These are phyloP conservation scores for Penicillium aurantiogriseum DNA, from an alignment of 2,329 filamentous ascomycete species.

Conservation along the genomic window DNA sequence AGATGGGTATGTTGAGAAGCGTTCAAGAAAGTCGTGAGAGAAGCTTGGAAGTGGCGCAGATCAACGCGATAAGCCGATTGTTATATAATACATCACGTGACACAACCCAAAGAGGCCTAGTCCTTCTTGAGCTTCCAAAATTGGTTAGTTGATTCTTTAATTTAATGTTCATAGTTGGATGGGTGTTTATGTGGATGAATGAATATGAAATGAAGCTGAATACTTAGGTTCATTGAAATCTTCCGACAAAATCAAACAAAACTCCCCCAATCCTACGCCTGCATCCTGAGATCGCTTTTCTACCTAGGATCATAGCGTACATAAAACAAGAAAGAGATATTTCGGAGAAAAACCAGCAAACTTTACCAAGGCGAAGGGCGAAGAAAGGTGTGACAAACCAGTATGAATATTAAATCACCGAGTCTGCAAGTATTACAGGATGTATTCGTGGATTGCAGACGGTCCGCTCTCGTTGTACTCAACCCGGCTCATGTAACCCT, in stretches of 20 bases:
- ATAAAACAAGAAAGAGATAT: conserved; percentile 22
- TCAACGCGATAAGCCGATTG: neutral
- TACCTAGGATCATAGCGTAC: conserved; percentile 23
- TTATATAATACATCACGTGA: neutral
- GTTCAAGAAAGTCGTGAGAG: neutral
- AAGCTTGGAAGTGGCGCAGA: neutral
- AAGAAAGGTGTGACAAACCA: neutral
- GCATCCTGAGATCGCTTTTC: conserved; percentile 25
- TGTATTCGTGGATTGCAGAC: conserved; percentile 60
- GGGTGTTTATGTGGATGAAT: neutral
- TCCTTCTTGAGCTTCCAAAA: neutral
- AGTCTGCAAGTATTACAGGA: conserved; percentile 30
- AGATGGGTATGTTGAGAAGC: neutral
- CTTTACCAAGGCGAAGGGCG: conserved; percentile 9
- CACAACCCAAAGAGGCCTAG: too few species aligned
- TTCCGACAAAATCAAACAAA: conserved; percentile 12
- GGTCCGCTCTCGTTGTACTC: conserved; percentile 69
- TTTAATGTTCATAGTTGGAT: neutral
- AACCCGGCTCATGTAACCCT: conserved; percentile 67
- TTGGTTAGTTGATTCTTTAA: neutral
- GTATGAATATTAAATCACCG: neutral
- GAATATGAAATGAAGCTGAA: neutral
- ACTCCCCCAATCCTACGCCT: conserved; percentile 28
- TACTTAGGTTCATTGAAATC: neutral
- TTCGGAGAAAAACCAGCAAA: conserved; percentile 5